Base-by-base conservation (phyloP, 768 basidiomycete species). In the Naganishia randhawae region DNA sequence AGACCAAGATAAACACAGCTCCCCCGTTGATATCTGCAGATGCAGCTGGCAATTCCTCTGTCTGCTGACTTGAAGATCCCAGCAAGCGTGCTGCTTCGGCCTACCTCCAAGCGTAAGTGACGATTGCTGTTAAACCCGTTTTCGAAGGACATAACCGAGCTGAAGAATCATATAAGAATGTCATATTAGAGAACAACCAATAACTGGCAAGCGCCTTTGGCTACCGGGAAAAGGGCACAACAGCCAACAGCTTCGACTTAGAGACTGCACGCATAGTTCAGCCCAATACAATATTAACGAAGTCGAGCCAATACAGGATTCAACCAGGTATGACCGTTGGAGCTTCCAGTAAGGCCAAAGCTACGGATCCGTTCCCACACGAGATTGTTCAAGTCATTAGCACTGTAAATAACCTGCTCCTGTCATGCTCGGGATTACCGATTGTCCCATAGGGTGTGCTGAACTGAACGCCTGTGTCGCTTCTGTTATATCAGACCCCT, bases 351-450 rank as follows among this genome's bases (percentile, higher is more conserved):
- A 55, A 55, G 37, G 6, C 5, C 54, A 55, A 55, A 22, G n/a
- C 31, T 13, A 33, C n/a, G 33, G 33, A 55, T 35, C 33, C 54
- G 33, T 55, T 55, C n/a, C n/a, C 31, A 19, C n/a, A 55, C 32
- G 54, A 55, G 33, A 55, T 55, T 19, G 54, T 55, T 37, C 54
- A 55, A 13, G 54, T 55, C 6, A 55, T 55, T 19, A 55, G 54
- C 33, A 55, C 54, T 22, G 54, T 55, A 37, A 55, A 37, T 55
- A 37, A n/a, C 14, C 33, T 37, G 1, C 14, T 22, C 6, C 3
- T 22, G 16, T 35, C 33, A 33, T 11, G 45, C 45, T 22, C 25
- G 45, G 1, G 14, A 5, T n/a, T 48, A 4, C n/a, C n/a, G 19
- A n/a, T 8, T 55, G 33, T 37, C 37, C 17, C 14, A 22, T n/a